Base-by-base conservation (phyloP, 2,329 filamentous ascomycete species). In the Verticillium longisporum region DNA sequence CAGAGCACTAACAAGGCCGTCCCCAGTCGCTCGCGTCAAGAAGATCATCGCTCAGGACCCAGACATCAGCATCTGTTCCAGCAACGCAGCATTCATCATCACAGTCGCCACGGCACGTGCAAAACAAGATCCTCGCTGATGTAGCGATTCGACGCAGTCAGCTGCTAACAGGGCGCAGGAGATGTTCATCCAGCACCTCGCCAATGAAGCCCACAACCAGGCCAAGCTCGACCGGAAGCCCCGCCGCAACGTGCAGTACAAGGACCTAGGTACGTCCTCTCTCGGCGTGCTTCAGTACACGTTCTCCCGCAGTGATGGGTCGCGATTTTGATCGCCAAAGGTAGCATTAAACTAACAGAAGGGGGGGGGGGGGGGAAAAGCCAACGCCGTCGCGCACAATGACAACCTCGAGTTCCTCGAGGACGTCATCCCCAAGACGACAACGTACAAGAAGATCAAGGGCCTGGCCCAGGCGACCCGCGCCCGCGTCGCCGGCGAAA, bases 331-430 rank as follows among this genome's bases (percentile, higher is more conserved):
- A 5, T 31, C 26, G 26, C n/a, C 56, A 15, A n/a, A 6, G 13
- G 15, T 15, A n/a, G 7, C 18, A 18, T n/a, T 53, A 69, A 57
- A 18, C 45, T 53, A 69, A 57, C 63, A 26, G 1, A 60, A 15
- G 14, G 18, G 18, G 1, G 1, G 18, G 18, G 18, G 18, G 18
- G 18, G 18, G 18, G 1, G 1, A 60, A 15, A 15, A 92, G 92
- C 93, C 67, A 90, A 86, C 69, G 94, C 95, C 33, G 88, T 98
- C 60, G 85, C 90, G 7, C 89, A 92, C 72, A 87, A 92, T 64
- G 95, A 98, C 74, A 96, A 96, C 73, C 88, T 99, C 58, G 93
- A 99, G 74, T 99, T 99, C 72, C 85, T 99, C 14, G 83, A 90
- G 64, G 95, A 99, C 74, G 86, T 96, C 32, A 90, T 97, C 41